A percentile compares a stretch with the other conserved stretches of the same genome.
These are phyloP conservation scores for Hyphopichia wangnamkhiaoensis DNA, from an alignment of 1,139 yeast species.

Conservation along the genomic window DNA sequence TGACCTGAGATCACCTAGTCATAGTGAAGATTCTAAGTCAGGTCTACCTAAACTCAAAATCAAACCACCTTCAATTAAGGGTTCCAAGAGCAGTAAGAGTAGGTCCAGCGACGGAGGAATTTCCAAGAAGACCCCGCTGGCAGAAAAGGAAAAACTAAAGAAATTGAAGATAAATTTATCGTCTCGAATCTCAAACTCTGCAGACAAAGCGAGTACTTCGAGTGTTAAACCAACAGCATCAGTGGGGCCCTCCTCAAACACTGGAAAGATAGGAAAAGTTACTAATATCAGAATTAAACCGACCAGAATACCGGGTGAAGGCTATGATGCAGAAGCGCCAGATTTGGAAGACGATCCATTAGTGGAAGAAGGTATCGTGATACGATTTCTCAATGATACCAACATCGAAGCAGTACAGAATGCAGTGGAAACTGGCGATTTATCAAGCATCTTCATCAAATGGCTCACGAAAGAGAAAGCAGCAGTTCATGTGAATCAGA, in stretches of 20 bases:
- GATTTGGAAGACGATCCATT: conserved; percentile 94
- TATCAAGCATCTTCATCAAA: conserved; percentile 69
- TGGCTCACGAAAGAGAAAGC: conserved; percentile 86
- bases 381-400: conserved; percentile 78
- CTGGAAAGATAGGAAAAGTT: conserved; percentile 23
- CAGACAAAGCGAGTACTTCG: conserved; percentile 3
- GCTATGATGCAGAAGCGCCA: conserved; percentile 96
- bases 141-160: conserved; percentile 17
- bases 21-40: conserved; percentile 5
- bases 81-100: too few relatives aligned
- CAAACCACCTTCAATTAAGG: conserved; percentile 22
- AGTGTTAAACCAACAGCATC: neutral
- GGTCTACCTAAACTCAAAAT: conserved; percentile 27
- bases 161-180: conserved; percentile 24
- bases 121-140: conserved; percentile 11
- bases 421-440: conserved; percentile 81
- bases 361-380: conserved; percentile 79
- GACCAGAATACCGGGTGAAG: conserved; percentile 86
- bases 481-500: conserved; percentile 54
- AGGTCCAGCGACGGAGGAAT: neutral
- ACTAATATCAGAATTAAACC: conserved; percentile 81
- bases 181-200: neutral
- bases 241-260: conserved; percentile 3
- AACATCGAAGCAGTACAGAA: conserved; percentile 76
- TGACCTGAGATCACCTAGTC: neutral